phyloP scores from a whole-genome alignment of 1,139 yeast genomes.

The Hyphopichia pseudoburtonii region DNA sequence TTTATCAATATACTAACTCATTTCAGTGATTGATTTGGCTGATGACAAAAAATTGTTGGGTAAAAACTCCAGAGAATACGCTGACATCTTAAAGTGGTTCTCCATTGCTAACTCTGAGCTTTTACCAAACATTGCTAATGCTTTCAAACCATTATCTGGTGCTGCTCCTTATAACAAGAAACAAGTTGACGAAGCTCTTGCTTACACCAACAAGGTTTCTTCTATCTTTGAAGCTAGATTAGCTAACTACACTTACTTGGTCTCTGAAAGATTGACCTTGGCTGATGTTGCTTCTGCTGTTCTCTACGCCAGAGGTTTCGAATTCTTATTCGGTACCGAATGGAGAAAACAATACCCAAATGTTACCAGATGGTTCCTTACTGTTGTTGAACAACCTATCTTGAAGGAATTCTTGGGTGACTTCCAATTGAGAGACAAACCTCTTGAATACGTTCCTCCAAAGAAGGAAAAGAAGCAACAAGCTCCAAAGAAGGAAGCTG shows the following conservation, averaged over 20 bases:
- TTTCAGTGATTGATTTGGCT: conserved; percentile 29
- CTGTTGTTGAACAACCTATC: conserved; percentile 59
- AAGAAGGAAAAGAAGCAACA: conserved; percentile 68
- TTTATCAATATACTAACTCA: not conserved
- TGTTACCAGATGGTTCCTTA: conserved; percentile 82
- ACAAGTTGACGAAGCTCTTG: conserved; percentile 56
- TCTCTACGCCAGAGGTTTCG: conserved; percentile 63
- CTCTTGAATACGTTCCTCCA: conserved; percentile 70
- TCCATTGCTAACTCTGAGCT: conserved; percentile 79
- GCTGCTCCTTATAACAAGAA: conserved; percentile 73
- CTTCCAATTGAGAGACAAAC: conserved; percentile 62
- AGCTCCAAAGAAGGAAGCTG: conserved; percentile 37
- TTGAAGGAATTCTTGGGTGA: conserved; percentile 43
- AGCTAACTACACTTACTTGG: conserved; percentile 77
- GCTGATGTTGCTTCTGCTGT: conserved; percentile 70
- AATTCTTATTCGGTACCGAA: conserved; percentile 65
- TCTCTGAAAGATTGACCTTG: conserved; percentile 81
- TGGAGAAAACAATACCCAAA: conserved; percentile 79
- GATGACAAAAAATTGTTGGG: conserved; percentile 53
- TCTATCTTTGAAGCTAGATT: conserved; percentile 64
- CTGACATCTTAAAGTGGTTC: conserved; percentile 75
- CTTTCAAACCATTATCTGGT: conserved; percentile 38
- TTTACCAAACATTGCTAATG: conserved; percentile 37
- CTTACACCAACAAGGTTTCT: conserved; percentile 37
- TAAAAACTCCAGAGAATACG: conserved; percentile 63